phyloP scores from a whole-genome alignment of 805 yeast species.

The Candida lessepsii region DNA sequence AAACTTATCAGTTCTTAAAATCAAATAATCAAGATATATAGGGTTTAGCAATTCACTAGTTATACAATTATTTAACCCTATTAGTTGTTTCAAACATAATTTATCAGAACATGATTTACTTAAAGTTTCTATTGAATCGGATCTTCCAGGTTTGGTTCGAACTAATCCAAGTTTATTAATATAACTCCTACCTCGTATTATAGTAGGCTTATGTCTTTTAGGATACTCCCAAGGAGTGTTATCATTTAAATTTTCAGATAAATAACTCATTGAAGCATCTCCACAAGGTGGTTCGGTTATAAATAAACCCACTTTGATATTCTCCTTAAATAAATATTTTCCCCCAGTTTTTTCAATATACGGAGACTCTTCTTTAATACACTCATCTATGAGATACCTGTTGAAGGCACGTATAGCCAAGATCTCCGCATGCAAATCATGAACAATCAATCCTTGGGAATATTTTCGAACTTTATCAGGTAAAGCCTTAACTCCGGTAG shows the following conservation, averaged over 20 bases:
- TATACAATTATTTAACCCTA: slow-evolving; percentile 51
- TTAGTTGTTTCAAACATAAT: slow-evolving; percentile 59
- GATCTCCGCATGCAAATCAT: slow-evolving; percentile 91
- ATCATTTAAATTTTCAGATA: slow-evolving; percentile 14
- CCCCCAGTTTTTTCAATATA: slow-evolving; percentile 15
- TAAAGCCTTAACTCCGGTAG: slow-evolving; percentile 82
- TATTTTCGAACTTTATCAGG: slow-evolving; percentile 52
- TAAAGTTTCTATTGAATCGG: slow-evolving; percentile 66
- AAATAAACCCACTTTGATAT: slow-evolving; percentile 53
- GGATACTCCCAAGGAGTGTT: slow-evolving; percentile 21
- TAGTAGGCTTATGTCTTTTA: slow-evolving; percentile 1
- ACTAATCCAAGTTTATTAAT: slow-evolving; percentile 60
- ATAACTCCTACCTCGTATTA: slow-evolving; percentile 61
- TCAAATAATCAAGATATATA: slow-evolving; percentile 46
- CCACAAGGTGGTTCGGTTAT: slow-evolving; percentile 88
- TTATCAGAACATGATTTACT: slow-evolving; percentile 93
- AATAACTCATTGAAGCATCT: slow-evolving; percentile 66
- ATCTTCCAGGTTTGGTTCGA: slow-evolving; percentile 90
- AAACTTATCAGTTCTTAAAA: slow-evolving; percentile 40
- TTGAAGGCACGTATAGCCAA: slow-evolving; percentile 72
- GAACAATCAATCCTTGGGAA: slow-evolving; percentile 63
- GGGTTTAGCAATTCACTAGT: slow-evolving; percentile 35
- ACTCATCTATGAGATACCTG: slow-evolving; percentile 51
- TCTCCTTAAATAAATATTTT: slow-evolving; percentile 31
- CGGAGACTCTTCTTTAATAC: slow-evolving; percentile 15